Evolutionary conservation across 129 eudicot species (phyloP), one percentile per base, ranked within the genome.

Genomic region (carrot (Daucus carota)): DNA sequence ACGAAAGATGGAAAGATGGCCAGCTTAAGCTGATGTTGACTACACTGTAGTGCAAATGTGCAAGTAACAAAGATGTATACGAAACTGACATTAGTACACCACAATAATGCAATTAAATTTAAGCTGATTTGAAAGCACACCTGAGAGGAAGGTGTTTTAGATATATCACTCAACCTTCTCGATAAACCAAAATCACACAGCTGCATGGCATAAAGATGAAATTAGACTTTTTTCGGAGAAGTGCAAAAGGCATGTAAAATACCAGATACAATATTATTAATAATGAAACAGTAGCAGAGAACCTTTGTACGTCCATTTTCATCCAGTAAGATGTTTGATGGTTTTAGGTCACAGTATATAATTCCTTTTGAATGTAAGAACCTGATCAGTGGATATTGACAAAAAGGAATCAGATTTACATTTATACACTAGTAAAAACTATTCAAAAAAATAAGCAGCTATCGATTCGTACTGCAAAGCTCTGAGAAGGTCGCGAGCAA

Each of bases 231-330:
- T 70, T 41, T 65, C 47, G 42, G 50, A 67, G n/a, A 9, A 43
- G 33, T 40, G 63, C 34, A 57, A 24, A 57, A 57, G 65, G 66
- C 66, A 34, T 24, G n/a, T 17, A 75, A 18, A 24, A 22, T 26
- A 36, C 16, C 73, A 57, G 47, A 73, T 43, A 40, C 70, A 66
- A 60, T 79, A 48, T 66, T 73, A 76, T 42, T 18, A 36, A 34
- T 63, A 52, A 72, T 4, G 38, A 75, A 28, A 32, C 33, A 69
- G 31, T 70, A 54, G 76, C 70, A 46, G 73, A 47, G 43, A 89
- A 94, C 97, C 99, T 95, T 95, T 70, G 93, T 95, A 62, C 79
- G 90, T 42, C 97, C 99, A 85, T 95, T 91, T 70, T 95, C 99
- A 81, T 95, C 99, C 47, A 95, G 74, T 67, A 95, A 81, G 81